A percentile compares a stretch with the other conserved stretches of the same genome.
phyloP scores from a whole-genome alignment of 2,329 filamentous ascomycete genomes.

The Paramyrothecium roridum region DNA sequence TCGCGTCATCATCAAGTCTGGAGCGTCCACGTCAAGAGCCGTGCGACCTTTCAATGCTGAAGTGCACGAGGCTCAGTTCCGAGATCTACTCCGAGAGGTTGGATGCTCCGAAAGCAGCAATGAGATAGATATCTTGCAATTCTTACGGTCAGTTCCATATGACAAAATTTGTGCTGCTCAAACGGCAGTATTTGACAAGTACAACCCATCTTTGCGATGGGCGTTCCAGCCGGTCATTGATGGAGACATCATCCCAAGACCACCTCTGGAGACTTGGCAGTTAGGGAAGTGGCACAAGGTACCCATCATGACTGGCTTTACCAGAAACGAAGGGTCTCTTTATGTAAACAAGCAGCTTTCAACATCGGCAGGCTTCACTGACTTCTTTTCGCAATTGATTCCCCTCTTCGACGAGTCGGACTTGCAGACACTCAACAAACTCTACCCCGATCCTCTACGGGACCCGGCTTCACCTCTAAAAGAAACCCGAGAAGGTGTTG shows the following conservation, averaged over 20 bases:
- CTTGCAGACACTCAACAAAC: constrained; percentile 45
- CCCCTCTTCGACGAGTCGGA: constrained; percentile 52
- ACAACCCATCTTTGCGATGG: constrained; percentile 47
- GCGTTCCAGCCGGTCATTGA: constrained; percentile 68
- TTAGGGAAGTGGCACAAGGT: constrained; percentile 21
- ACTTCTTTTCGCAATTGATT: constrained; percentile 59
- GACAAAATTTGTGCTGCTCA: constrained; percentile 45
- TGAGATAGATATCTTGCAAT: no score
- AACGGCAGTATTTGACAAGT: constrained; percentile 38
- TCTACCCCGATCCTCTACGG: constrained; percentile 58
- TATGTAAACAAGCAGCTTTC: constrained; percentile 55
- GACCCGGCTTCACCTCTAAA: constrained; percentile 29
- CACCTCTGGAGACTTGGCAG: constrained; percentile 56
- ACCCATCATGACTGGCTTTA: constrained; percentile 64
- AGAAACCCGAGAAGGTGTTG: constrained; percentile 36
- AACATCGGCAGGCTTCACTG: constrained; percentile 47
- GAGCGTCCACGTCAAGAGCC: constrained; percentile 50
- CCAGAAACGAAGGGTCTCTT: constrained; percentile 64
- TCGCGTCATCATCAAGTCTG: constrained; percentile 54
- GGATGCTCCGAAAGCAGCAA: constrained; percentile 35
- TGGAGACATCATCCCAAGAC: constrained; percentile 50
- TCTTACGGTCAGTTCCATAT: no score
- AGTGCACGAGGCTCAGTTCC: constrained; percentile 55
- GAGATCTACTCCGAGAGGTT: constrained; percentile 12
- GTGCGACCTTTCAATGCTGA: constrained; percentile 53